Percentiles rank a stretch among this genome's conserved stretches.
Conservation (phyloP, 2,329 filamentous ascomycete genomes). For the Aureobasidium pullulans region DNA sequence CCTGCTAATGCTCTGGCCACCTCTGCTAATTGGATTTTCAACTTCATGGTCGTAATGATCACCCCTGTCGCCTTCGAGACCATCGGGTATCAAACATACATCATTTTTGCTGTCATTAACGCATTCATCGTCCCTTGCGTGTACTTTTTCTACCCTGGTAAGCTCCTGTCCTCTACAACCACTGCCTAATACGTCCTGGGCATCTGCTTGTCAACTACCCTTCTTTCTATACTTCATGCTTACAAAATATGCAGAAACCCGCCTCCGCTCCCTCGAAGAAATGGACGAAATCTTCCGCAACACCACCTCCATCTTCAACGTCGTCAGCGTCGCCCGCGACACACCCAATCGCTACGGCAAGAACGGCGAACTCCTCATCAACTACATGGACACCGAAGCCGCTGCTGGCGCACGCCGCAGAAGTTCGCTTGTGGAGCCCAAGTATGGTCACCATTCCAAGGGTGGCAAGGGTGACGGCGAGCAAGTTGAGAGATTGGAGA, state of each 20-base stretch:
- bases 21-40: slow-evolving; percentile 44
- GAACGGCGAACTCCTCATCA: slow-evolving; percentile 49
- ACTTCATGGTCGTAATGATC: slow-evolving; percentile 48
- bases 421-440: slow-evolving; percentile 5
- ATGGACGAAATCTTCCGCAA: slow-evolving; percentile 60
- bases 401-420: slow-evolving; percentile 12
- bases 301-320: slow-evolving; percentile 38
- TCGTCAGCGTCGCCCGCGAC: slow-evolving; percentile 44
- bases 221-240: not conserved
- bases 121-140: slow-evolving; percentile 44
- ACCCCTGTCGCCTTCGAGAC: slow-evolving; percentile 51
- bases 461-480: slow-evolving; percentile 14
- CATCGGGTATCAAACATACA: slow-evolving; percentile 52
- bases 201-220: too few species aligned
- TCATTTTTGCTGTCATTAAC: slow-evolving; percentile 57
- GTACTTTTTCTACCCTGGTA: slow-evolving; percentile 29
- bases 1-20: slow-evolving; percentile 29
- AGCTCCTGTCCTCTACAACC: not conserved
- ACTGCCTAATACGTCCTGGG: too few species aligned
- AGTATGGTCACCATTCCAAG: not conserved
- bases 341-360: slow-evolving; percentile 52
- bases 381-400: slow-evolving; percentile 37
- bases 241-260: slow-evolving; percentile 46
- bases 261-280: slow-evolving; percentile 57
- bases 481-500: slow-evolving; percentile 4